phyloP scores from a whole-genome alignment of 495 filamentous ascomycete genomes.

The Friedmanniomyces endolithicus region DNA sequence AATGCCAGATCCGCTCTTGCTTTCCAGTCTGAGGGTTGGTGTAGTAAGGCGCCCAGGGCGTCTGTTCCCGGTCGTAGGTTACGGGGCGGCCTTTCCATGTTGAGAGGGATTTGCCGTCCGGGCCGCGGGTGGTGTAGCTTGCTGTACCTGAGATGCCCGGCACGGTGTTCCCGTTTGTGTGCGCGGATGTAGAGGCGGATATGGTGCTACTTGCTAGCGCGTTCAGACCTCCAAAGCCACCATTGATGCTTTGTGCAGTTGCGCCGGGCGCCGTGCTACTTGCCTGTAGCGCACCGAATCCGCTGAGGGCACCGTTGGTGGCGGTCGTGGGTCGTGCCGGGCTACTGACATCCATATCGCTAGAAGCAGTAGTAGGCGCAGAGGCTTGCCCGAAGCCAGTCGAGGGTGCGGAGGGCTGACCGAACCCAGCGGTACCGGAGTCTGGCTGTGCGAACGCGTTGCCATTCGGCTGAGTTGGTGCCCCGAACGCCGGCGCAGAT shows the following conservation, averaged over 20 bases:
- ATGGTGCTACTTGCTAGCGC: too few species aligned
- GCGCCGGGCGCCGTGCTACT: neutral
- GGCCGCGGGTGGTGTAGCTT: neutral
- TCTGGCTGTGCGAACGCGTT: neutral
- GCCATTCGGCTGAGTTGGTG: conserved; percentile 3
- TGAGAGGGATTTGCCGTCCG: conserved; percentile 19
- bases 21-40: conserved; percentile 38
- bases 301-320: neutral
- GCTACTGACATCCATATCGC: neutral
- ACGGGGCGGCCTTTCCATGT: conserved; percentile 47
- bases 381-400: neutral
- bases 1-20: conserved; percentile 52
- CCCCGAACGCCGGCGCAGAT: conserved; percentile 5
- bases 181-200: neutral
- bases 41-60: conserved; percentile 34
- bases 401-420: conserved; percentile 7
- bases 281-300: neutral
- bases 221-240: too few species aligned
- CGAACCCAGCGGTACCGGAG: neutral
- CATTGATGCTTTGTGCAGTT: too few species aligned
- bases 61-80: conserved; percentile 30
- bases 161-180: neutral
- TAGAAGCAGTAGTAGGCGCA: neutral
- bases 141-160: neutral
- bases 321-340: neutral